Conservation (phyloP, 305 asterid species). For the Rubia balearica region DNA sequence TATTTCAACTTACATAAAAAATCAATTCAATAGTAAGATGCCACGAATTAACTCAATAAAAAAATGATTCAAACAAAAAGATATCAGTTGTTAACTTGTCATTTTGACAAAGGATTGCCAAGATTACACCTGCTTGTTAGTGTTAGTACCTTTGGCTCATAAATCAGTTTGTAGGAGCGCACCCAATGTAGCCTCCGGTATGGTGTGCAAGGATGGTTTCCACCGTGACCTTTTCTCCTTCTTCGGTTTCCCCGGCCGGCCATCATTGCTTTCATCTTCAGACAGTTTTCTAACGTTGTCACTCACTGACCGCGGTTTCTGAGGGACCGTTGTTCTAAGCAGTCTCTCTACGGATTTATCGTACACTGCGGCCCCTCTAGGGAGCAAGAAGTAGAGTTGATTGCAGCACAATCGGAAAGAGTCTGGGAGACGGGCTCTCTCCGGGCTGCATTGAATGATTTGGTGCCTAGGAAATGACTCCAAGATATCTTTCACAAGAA, state of each 20-base stretch:
- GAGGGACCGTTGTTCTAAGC: slow-evolving; percentile 6
- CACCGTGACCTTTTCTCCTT: neutral
- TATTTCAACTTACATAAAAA: too few species aligned
- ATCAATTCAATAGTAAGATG: too few species aligned
- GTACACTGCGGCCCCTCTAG: neutral
- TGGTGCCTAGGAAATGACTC: slow-evolving; percentile 1
- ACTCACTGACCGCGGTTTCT: neutral
- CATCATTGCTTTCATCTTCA: neutral
- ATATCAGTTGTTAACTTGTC: too few species aligned
- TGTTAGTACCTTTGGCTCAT: neutral
- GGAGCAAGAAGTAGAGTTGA: slow-evolving; percentile 19
- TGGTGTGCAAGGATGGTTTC: slow-evolving; percentile 17
- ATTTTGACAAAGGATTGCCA: neutral
- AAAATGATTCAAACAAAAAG: too few species aligned
- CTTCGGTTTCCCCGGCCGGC: neutral
- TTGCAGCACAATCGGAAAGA: slow-evolving; percentile 15
- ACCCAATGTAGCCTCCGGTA: slow-evolving; percentile 13
- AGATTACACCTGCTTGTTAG: neutral
- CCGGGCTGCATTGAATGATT: slow-evolving; percentile 6
- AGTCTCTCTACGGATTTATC: slow-evolving; percentile 4
- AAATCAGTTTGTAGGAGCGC: neutral
- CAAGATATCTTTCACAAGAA: slow-evolving; percentile 12
- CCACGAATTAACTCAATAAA: too few species aligned
- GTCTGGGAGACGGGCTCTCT: slow-evolving; percentile 10
- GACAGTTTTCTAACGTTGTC: neutral